phyloP scores from a whole-genome alignment of 1,284 basidiomycete species.

The Cystobasidiaceae sp. region DNA sequence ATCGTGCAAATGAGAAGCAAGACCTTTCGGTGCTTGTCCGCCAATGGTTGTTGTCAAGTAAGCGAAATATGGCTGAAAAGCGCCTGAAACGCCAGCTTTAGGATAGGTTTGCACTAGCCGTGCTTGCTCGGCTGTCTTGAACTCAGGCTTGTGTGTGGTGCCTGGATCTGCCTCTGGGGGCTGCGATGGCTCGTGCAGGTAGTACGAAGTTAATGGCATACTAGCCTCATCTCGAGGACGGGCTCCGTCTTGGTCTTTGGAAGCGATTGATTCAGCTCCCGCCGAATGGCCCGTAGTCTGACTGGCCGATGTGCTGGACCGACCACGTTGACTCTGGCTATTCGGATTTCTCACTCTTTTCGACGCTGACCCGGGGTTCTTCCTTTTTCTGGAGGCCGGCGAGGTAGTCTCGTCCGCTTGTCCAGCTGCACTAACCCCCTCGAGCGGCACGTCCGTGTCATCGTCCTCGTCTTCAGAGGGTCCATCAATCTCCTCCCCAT shows the following conservation, averaged over 20 bases:
- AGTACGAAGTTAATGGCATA: conserved; percentile 24
- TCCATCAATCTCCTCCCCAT: background rate
- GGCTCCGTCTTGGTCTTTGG: conserved; percentile 10
- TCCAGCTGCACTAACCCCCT: too few species aligned
- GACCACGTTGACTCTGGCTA: background rate
- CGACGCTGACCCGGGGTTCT: background rate
- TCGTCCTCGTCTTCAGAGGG: conserved; percentile 1
- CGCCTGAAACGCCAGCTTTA: conserved; percentile 15
- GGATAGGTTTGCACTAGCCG: conserved; percentile 13
- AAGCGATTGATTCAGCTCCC: background rate
- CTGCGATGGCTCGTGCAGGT: conserved; percentile 26
- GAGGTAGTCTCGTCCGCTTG: conserved; percentile 9
- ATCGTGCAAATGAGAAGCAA: background rate
- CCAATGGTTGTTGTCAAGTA: conserved; percentile 20
- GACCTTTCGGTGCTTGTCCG: background rate
- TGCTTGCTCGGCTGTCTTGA: conserved; percentile 1
- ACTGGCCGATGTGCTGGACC: too few species aligned
- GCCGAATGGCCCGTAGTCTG: background rate
- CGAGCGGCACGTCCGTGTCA: too few species aligned
- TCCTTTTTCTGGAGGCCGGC: background rate
- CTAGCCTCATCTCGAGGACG: background rate
- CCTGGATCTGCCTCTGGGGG: too few species aligned
- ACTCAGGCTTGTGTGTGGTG: background rate
- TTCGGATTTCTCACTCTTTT: background rate
- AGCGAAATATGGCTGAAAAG: conserved; percentile 28